Percentiles rank a stretch among this genome's conserved stretches.
phyloP scores from a whole-genome alignment of 2,329 filamentous ascomycete genomes.

The Huntiella bhutanensis region DNA sequence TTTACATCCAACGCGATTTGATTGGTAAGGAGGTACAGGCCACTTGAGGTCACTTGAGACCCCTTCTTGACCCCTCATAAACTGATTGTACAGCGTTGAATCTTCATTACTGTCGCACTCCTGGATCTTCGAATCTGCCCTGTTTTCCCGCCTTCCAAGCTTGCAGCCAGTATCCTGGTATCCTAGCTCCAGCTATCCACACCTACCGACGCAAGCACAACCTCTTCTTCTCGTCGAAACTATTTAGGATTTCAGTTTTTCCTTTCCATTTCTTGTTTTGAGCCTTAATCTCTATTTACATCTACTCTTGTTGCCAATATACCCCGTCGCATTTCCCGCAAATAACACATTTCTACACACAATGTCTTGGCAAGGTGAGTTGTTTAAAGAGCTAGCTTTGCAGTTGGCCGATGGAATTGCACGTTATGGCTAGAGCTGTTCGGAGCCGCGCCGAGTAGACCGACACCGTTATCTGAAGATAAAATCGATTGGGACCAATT shows the following conservation, averaged over 20 bases:
- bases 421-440: background rate
- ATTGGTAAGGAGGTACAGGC: too few species aligned
- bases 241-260: slow-evolving; percentile 1
- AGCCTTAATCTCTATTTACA: background rate
- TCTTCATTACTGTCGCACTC: background rate
- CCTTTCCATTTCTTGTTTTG: slow-evolving; percentile 2
- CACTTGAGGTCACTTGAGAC: too few species aligned
- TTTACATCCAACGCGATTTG: too few species aligned
- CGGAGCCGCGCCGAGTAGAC: background rate
- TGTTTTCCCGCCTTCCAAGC: slow-evolving; percentile 3
- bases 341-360: slow-evolving; percentile 1
- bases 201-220: slow-evolving; percentile 1
- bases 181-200: background rate
- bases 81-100: too few species aligned
- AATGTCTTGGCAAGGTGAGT: slow-evolving; percentile 60
- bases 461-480: background rate
- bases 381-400: background rate
- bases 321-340: slow-evolving; percentile 10
- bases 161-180: slow-evolving; percentile 3
- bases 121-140: slow-evolving; percentile 2
- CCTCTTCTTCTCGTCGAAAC: slow-evolving; percentile 3
- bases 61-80: too few species aligned
- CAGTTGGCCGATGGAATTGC: background rate
- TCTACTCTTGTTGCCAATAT: slow-evolving; percentile 1
- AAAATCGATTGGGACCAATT: too few species aligned